Conservation (phyloP, 139 green algal species). For the Chlamydomonas urium region DNA sequence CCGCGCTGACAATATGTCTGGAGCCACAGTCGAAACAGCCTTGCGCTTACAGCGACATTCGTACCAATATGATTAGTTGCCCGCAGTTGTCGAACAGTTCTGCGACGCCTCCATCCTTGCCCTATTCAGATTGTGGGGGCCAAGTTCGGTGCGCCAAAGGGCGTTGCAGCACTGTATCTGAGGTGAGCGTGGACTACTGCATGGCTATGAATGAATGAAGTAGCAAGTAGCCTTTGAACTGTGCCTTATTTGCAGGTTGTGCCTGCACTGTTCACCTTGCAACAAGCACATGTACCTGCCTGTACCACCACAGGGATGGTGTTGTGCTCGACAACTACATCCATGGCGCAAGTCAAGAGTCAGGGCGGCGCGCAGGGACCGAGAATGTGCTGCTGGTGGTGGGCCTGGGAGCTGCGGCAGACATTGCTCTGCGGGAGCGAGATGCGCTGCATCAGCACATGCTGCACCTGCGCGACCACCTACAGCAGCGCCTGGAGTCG, state of each 20-base stretch:
- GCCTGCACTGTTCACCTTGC: no score
- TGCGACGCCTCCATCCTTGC: no score
- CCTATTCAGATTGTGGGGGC: constrained; percentile 76
- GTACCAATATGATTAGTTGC: no score
- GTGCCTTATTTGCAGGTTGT: no score
- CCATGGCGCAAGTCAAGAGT: constrained; percentile 53
- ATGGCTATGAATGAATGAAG: no score
- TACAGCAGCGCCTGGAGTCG: constrained; percentile 42
- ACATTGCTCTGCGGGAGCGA: constrained; percentile 45
- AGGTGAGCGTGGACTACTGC: no score
- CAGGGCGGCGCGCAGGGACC: constrained; percentile 54
- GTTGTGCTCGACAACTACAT: constrained; percentile 48
- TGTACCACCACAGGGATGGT: constrained; percentile 39
- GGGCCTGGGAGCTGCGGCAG: constrained; percentile 66
- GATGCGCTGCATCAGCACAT: constrained; percentile 37
- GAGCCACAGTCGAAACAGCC: no score
- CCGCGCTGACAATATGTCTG: no score
- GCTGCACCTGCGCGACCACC: constrained; percentile 34
- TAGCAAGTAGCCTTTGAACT: no score
- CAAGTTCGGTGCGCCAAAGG: constrained; percentile 86
- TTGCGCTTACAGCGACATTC: no score
- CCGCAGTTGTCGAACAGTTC: no score
- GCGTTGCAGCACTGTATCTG: constrained; percentile 74
- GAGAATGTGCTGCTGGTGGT: constrained; percentile 70
- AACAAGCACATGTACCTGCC: no score